Conservation (phyloP, 2,329 filamentous ascomycete genomes). For the Myriosclerotinia scirpicola region DNA sequence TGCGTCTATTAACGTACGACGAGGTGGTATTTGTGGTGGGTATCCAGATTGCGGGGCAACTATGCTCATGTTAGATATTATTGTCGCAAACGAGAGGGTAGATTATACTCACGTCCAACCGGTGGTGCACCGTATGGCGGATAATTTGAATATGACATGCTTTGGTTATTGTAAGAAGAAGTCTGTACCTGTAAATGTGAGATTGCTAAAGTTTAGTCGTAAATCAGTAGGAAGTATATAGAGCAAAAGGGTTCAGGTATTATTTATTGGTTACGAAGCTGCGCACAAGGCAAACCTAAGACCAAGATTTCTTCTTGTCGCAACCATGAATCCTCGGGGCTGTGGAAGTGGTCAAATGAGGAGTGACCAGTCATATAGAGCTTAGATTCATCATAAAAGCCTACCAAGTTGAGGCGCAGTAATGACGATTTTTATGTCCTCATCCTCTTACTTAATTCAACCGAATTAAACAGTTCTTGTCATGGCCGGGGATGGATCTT, state of each 20-base stretch:
- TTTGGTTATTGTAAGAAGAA: neutral
- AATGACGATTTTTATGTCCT: neutral
- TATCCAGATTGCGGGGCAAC: slow-evolving; percentile 24
- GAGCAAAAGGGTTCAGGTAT: neutral
- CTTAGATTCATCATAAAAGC: slow-evolving; percentile 6
- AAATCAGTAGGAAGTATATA: neutral
- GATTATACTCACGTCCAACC: slow-evolving; percentile 27
- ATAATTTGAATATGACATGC: slow-evolving; percentile 24
- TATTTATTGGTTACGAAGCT: slow-evolving; percentile 4
- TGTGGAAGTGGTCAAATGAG: slow-evolving; percentile 10
- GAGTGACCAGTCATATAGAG: slow-evolving; percentile 5
- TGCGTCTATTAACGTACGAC: neutral
- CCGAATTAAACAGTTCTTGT: neutral
- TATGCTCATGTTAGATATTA: slow-evolving; percentile 25
- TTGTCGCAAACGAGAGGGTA: slow-evolving; percentile 24
- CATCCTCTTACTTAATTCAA: neutral
- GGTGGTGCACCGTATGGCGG: slow-evolving; percentile 28
- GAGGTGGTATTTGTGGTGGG: slow-evolving; percentile 22
- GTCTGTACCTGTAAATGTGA: neutral
- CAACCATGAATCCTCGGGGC: slow-evolving; percentile 4
- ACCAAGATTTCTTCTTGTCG: neutral
- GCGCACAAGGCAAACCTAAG: neutral
- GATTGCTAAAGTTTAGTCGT: neutral
- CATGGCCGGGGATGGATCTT: neutral
- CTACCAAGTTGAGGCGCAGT: slow-evolving; percentile 7